Conservation (phyloP, 192 early-diverging fungal species). For the Coemansia sp. region DNA sequence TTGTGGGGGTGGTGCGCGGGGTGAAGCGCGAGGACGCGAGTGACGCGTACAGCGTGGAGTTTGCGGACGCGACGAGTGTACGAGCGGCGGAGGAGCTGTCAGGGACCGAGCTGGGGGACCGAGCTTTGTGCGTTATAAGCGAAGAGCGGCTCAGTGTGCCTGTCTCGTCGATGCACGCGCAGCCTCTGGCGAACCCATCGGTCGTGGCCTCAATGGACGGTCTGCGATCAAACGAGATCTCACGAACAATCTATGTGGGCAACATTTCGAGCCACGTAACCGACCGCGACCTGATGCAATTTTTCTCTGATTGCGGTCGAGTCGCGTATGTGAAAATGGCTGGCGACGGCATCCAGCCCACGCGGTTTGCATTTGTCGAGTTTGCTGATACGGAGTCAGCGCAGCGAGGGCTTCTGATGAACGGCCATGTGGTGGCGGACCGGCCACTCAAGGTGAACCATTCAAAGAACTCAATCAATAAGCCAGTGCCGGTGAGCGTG, state of each 20-base stretch:
- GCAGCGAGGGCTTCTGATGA: conserved; percentile 62
- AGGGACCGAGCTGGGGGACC: conserved; percentile 67
- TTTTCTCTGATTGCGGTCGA: conserved; percentile 64
- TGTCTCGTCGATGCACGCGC: conserved; percentile 1
- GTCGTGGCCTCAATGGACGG: conserved; percentile 45
- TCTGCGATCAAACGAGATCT: conserved; percentile 66
- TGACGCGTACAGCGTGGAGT: conserved; percentile 66
- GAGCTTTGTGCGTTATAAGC: conserved; percentile 57
- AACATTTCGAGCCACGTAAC: conserved; percentile 60
- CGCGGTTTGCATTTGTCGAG: conserved; percentile 78
- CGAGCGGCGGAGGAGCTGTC: conserved; percentile 62
- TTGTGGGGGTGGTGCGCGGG: conserved; percentile 40
- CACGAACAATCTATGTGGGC: conserved; percentile 75
- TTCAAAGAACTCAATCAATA: conserved; percentile 77
- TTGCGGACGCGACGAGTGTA: conserved; percentile 51
- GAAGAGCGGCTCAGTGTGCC: conserved; percentile 6
- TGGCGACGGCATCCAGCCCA: conserved; percentile 65
- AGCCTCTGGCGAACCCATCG: conserved; percentile 46
- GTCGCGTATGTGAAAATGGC: conserved; percentile 76
- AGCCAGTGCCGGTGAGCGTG: conserved; percentile 29
- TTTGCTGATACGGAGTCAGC: conserved; percentile 64
- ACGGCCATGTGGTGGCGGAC: conserved; percentile 64
- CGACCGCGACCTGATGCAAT: conserved; percentile 64
- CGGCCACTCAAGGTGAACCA: conserved; percentile 70
- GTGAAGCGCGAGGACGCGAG: background rate